phyloP scores from a whole-genome alignment of 78 protist genomes.

The Speleostelium caveatum region DNA sequence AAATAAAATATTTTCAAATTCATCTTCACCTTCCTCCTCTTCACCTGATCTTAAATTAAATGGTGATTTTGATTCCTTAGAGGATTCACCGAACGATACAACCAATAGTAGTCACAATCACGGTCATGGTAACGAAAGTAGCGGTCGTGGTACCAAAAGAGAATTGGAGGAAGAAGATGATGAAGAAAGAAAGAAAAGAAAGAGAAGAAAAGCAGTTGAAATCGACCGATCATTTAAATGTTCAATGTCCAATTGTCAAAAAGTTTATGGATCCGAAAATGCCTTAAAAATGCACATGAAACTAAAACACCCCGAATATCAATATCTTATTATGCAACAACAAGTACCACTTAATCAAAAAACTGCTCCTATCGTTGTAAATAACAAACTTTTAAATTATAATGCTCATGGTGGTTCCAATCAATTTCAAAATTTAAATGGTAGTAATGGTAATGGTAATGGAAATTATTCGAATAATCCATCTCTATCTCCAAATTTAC shows the following conservation, averaged over 20 bases:
- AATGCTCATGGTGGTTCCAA: not conserved
- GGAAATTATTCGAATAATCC: no score
- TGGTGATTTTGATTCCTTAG: not conserved
- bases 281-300: conserved; percentile 81
- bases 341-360: conserved; percentile 55
- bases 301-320: conserved; percentile 79
- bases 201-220: conserved; percentile 79
- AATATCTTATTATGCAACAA: conserved; percentile 66
- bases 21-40: not conserved
- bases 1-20: not conserved
- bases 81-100: not conserved
- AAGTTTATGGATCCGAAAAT: conserved; percentile 77
- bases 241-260: conserved; percentile 73
- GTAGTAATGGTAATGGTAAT: not conserved
- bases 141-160: no score
- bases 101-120: no score
- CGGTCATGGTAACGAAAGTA: no score
- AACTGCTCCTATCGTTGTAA: conserved; percentile 47
- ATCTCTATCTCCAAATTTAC: no score
- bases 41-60: conserved; percentile 17
- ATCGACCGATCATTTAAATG: conserved; percentile 69
- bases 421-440: not conserved
- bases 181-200: conserved; percentile 66
- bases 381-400: conserved; percentile 45
- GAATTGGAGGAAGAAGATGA: conserved; percentile 31